Evolutionary conservation across 169 alveolate genomes (phyloP).

Genomic region (Plasmodium sp.): DNA sequence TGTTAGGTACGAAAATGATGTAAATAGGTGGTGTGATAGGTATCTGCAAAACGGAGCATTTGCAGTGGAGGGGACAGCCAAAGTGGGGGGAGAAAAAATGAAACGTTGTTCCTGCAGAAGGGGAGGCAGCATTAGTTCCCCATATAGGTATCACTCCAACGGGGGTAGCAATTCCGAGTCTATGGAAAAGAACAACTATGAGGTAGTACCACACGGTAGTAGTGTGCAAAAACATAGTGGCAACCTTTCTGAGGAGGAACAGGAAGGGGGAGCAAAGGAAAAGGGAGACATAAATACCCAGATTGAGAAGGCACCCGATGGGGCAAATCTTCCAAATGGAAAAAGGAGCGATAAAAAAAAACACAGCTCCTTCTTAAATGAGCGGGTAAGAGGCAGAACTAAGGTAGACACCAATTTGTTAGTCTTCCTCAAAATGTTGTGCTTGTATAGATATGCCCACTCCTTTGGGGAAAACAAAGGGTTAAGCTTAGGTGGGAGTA

Average conservation of each 20-base stretch:
- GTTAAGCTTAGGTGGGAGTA: not conserved
- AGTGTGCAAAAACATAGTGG: not conserved
- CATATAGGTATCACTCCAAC: not conserved
- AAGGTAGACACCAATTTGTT: not conserved
- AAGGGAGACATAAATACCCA: not conserved
- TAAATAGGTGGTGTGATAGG: conserved; percentile 3
- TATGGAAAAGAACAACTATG: not conserved
- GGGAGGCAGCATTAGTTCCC: not conserved
- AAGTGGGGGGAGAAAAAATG: not conserved
- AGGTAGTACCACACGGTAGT: not conserved
- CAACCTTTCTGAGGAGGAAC: not conserved
- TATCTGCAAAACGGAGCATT: conserved; percentile 1
- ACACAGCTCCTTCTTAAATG: not conserved
- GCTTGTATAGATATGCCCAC: conserved; percentile 29
- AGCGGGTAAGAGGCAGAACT: not conserved
- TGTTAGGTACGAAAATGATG: conserved; percentile 26
- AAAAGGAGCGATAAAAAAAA: not conserved
- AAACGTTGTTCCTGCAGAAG: not conserved
- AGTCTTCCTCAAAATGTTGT: conserved; percentile 33
- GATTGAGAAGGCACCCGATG: not conserved
- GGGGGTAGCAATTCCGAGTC: not conserved
- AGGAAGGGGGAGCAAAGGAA: not conserved
- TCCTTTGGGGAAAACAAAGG: not conserved
- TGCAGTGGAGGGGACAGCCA: not conserved
- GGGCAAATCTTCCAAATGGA: not conserved